These are phyloP conservation scores for Fomitopsis serialis DNA, from an alignment of 768 basidiomycete species.

Conservation along the genomic window DNA sequence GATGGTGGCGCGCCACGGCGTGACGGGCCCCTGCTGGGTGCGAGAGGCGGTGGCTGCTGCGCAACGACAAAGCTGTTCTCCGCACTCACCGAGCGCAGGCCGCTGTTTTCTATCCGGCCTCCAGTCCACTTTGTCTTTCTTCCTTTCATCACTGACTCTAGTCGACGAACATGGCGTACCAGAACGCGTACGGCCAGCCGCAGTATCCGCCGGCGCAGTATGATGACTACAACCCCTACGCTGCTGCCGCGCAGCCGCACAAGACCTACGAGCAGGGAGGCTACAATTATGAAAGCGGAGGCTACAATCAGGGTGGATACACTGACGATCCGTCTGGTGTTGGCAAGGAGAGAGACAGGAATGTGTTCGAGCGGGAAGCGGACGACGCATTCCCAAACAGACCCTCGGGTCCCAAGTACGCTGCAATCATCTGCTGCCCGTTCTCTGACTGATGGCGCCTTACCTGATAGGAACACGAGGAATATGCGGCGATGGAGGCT, in stretches of 20 bases:
- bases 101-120: slow-evolving; percentile 5
- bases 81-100: slow-evolving; percentile 12
- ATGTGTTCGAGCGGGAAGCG: slow-evolving; percentile 11
- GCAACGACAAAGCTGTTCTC: slow-evolving; percentile 11
- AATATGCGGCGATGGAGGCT: slow-evolving; percentile 32
- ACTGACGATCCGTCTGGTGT: slow-evolving; percentile 19
- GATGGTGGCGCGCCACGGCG: not conserved
- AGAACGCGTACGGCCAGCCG: slow-evolving; percentile 43
- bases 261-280: slow-evolving; percentile 49
- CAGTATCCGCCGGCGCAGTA: slow-evolving; percentile 18
- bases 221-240: slow-evolving; percentile 44
- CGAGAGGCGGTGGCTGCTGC: not conserved
- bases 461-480: slow-evolving; percentile 13
- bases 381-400: slow-evolving; percentile 11
- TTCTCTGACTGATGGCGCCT: too few species aligned
- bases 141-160: not conserved
- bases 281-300: slow-evolving; percentile 14
- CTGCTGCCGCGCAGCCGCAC: slow-evolving; percentile 35
- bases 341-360: slow-evolving; percentile 15
- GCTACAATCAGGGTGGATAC: slow-evolving; percentile 12
- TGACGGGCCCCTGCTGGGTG: not conserved
- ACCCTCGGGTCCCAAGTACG: slow-evolving; percentile 19
- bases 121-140: not conserved
- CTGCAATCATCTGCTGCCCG: not conserved
- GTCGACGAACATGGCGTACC: slow-evolving; percentile 40